These are phyloP conservation scores for Rhipidocladum racemiflorum DNA, from an alignment of 176 grass and related monocot genomes.

Conservation along the genomic window DNA sequence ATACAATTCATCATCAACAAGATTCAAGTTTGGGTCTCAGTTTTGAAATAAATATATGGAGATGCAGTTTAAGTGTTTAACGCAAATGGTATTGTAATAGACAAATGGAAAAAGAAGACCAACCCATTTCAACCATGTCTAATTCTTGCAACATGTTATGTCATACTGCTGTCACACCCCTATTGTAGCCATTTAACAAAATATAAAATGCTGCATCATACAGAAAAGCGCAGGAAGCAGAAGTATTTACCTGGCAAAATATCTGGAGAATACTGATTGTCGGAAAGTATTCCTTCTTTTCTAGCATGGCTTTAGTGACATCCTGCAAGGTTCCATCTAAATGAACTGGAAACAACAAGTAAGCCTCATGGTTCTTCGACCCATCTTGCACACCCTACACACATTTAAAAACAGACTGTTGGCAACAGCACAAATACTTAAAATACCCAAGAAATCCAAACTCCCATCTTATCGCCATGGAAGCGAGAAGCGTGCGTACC, in stretches of 20 bases:
- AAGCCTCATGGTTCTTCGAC: slow-evolving; percentile 69
- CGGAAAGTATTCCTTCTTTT: slow-evolving; percentile 64
- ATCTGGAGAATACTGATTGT: slow-evolving; percentile 74
- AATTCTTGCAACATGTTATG: neutral
- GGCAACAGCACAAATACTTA: no score
- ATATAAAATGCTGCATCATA: neutral
- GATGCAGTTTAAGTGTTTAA: neutral
- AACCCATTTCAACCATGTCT: neutral
- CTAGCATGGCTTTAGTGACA: slow-evolving; percentile 56
- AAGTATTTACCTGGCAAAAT: slow-evolving; percentile 72
- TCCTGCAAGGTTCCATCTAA: slow-evolving; percentile 84
- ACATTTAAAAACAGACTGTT: no score
- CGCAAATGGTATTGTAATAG: neutral
- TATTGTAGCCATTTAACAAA: neutral
- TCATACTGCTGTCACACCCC: neutral
- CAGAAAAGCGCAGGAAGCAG: slow-evolving; percentile 10
- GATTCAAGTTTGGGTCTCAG: neutral
- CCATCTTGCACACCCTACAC: slow-evolving; percentile 71
- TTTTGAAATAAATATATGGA: slow-evolving; percentile 7
- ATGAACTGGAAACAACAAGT: slow-evolving; percentile 89
- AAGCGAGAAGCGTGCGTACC: no score
- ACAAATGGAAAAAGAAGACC: neutral
- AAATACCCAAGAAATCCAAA: no score
- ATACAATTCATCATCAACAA: slow-evolving; percentile 4
- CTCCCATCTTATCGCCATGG: no score